A percentile compares a stretch with the other conserved stretches of the same genome.
Conservation (phyloP, 2,329 filamentous ascomycete species). For the Thelonectria olida region DNA sequence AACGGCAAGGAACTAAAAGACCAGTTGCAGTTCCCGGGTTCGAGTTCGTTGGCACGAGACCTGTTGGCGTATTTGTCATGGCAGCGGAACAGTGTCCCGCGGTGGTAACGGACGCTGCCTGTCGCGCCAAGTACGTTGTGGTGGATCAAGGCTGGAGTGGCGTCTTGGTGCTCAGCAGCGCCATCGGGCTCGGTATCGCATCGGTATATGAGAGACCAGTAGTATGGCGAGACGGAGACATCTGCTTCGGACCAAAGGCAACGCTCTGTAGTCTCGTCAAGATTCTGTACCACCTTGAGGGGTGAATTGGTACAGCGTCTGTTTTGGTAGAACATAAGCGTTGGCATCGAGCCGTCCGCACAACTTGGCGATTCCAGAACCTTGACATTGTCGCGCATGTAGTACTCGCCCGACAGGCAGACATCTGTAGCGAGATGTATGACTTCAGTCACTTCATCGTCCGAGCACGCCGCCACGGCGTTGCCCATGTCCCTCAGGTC, state of each 20-base stretch:
- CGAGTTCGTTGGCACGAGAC: not conserved
- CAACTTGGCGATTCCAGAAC: conserved; percentile 1
- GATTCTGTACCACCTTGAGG: not conserved
- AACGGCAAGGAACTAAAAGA: not conserved
- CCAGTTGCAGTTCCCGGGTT: not conserved
- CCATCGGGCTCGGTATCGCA: not conserved
- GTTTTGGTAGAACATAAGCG: conserved; percentile 5
- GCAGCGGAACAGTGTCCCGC: not conserved
- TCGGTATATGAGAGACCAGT: conserved; percentile 16
- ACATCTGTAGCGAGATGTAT: conserved; percentile 3
- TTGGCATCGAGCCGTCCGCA: not conserved
- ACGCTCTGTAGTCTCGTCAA: not conserved
- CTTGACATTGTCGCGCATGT: conserved; percentile 10
- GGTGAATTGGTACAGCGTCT: conserved; percentile 1
- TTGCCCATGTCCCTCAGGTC: conserved; percentile 12
- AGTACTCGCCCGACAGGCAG: conserved; percentile 8
- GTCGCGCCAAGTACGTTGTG: not conserved
- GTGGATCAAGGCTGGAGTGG: not conserved
- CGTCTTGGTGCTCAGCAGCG: not conserved
- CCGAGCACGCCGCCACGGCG: not conserved
- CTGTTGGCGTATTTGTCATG: not conserved
- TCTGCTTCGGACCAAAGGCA: conserved; percentile 13
- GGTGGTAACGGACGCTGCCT: not conserved
- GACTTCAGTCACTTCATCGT: not conserved
- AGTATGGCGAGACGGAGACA: not conserved